Evolutionary conservation across 2,329 filamentous ascomycete species (phyloP).

Genomic region (Plectosphaerella sp.): DNA sequence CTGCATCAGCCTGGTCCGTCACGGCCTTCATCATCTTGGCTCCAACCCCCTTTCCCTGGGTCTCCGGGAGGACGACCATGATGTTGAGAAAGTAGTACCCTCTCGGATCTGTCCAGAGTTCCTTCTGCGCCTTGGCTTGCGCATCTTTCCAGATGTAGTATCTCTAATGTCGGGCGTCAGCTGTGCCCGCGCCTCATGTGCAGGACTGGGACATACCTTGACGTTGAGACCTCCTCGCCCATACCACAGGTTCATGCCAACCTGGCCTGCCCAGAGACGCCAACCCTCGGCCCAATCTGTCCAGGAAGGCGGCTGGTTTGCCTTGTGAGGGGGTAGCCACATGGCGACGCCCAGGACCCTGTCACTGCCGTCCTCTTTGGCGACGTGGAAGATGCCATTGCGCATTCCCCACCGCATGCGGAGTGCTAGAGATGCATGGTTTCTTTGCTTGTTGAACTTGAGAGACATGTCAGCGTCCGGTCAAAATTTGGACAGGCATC

Average conservation of each 20-base stretch:
- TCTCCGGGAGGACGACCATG: slow-evolving; percentile 61
- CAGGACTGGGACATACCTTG: slow-evolving; percentile 29
- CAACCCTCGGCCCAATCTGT: slow-evolving; percentile 58
- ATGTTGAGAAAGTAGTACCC: slow-evolving; percentile 78
- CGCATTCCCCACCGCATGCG: slow-evolving; percentile 68
- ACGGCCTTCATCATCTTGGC: slow-evolving; percentile 60
- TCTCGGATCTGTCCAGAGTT: slow-evolving; percentile 59
- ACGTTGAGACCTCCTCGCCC: slow-evolving; percentile 66
- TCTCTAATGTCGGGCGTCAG: slow-evolving; percentile 29
- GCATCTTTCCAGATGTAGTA: slow-evolving; percentile 71
- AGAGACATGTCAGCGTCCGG: slow-evolving; percentile 4
- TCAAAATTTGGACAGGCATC: background rate
- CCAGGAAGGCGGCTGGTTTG: slow-evolving; percentile 50
- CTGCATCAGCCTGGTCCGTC: slow-evolving; percentile 57
- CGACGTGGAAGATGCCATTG: slow-evolving; percentile 66
- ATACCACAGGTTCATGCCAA: slow-evolving; percentile 63
- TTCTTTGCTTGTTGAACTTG: slow-evolving; percentile 55
- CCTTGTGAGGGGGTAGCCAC: slow-evolving; percentile 59
- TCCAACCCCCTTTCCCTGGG: slow-evolving; percentile 64
- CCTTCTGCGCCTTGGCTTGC: slow-evolving; percentile 56
- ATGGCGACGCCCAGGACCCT: slow-evolving; percentile 66
- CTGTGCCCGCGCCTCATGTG: background rate
- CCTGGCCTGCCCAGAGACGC: slow-evolving; percentile 62
- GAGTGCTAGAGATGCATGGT: slow-evolving; percentile 58
- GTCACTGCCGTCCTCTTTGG: slow-evolving; percentile 50